Conservation (phyloP, 2,329 filamentous ascomycete species). For the Beauveria asiatica region DNA sequence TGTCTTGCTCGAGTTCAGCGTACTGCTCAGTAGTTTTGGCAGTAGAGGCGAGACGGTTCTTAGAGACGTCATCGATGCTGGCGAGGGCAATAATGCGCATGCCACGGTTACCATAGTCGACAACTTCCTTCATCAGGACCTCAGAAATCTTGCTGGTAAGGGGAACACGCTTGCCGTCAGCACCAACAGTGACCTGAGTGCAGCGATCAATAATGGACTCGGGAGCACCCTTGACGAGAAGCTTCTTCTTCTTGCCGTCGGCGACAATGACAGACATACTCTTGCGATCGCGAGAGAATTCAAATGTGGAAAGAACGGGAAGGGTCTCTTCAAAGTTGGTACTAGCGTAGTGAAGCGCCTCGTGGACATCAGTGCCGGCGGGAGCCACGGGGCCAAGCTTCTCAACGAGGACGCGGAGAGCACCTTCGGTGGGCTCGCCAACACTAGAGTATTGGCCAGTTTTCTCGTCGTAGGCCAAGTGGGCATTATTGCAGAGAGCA, state of each 20-base stretch:
- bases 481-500: slow-evolving; percentile 81
- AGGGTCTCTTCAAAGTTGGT: slow-evolving; percentile 71
- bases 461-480: slow-evolving; percentile 72
- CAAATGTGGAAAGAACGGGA: slow-evolving; percentile 75
- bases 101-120: slow-evolving; percentile 84
- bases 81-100: slow-evolving; percentile 93
- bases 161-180: slow-evolving; percentile 66
- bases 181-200: slow-evolving; percentile 69
- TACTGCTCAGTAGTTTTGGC: slow-evolving; percentile 84
- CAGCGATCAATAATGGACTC: slow-evolving; percentile 92
- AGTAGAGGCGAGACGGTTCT: slow-evolving; percentile 58
- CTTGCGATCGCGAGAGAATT: slow-evolving; percentile 96
- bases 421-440: slow-evolving; percentile 92
- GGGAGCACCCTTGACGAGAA: slow-evolving; percentile 93
- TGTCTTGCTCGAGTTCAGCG: slow-evolving; percentile 77
- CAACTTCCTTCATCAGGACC: slow-evolving; percentile 68
- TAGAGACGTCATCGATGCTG: slow-evolving; percentile 65
- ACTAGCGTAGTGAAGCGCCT: slow-evolving; percentile 74
- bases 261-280: slow-evolving; percentile 96
- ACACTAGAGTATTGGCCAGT: slow-evolving; percentile 69
- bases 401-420: slow-evolving; percentile 81
- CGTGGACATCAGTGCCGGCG: slow-evolving; percentile 39
- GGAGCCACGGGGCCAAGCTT: slow-evolving; percentile 82
- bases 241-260: slow-evolving; percentile 59
- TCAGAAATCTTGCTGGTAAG: slow-evolving; percentile 61